Percentiles rank a stretch among this genome's conserved stretches.
Conservation (phyloP, 2,329 filamentous ascomycete genomes). For the Penicillium corylophilum region DNA sequence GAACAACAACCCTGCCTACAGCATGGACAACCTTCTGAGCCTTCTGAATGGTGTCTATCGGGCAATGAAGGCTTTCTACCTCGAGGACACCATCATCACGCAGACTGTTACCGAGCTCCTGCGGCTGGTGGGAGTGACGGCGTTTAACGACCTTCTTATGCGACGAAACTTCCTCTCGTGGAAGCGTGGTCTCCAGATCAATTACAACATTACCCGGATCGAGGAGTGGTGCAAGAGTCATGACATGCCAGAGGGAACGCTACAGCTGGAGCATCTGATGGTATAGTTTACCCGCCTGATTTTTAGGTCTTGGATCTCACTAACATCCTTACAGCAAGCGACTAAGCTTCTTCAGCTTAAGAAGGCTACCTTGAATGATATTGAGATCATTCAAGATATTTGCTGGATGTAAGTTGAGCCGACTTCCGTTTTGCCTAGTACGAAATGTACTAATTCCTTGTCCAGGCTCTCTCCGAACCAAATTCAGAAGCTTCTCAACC, state of each 20-base stretch:
- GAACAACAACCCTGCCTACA: conserved; percentile 90
- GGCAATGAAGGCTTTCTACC: conserved; percentile 97
- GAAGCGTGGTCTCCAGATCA: conserved; percentile 99
- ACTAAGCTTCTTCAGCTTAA: conserved; percentile 97
- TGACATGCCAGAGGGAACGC: conserved; percentile 96
- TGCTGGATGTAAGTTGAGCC: conserved; percentile 89
- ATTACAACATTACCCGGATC: conserved; percentile 99
- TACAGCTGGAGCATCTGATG: conserved; percentile 98
- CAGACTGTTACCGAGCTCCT: conserved; percentile 94
- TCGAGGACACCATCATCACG: conserved; percentile 93
- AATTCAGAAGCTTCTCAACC: conserved; percentile 97
- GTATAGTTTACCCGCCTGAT: conserved; percentile 48
- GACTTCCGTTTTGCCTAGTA: not conserved
- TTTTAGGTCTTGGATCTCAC: not conserved
- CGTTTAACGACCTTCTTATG: conserved; percentile 98
- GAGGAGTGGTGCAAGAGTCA: conserved; percentile 99
- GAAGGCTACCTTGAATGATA: conserved; percentile 98
- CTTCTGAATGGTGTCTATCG: conserved; percentile 96
- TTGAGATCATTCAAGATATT: conserved; percentile 99
- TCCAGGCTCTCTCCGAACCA: conserved; percentile 91
- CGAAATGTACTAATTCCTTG: conserved; percentile 7
- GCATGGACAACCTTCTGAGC: conserved; percentile 97
- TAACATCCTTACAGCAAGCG: conserved; percentile 66
- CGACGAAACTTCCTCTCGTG: conserved; percentile 96
- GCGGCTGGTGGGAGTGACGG: conserved; percentile 89